Evolutionary conservation across 73 alveolate species (phyloP).

Genomic region (Effrenium voratum): DNA sequence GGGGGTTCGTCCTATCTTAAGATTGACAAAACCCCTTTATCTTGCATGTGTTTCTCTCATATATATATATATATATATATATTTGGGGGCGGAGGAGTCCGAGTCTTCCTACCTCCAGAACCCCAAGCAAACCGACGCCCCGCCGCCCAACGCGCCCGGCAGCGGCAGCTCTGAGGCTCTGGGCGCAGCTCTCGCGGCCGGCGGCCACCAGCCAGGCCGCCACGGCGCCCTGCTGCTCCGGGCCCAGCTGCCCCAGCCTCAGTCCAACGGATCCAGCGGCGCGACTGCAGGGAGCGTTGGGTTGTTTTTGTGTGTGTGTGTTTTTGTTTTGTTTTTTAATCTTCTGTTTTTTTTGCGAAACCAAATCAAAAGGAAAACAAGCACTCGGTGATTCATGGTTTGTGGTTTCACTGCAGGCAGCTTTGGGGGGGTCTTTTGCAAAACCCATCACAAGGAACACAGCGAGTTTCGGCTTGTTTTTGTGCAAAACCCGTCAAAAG

Average conservation of each 20-base stretch:
- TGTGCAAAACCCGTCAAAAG: too few species aligned
- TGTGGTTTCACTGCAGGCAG: not conserved
- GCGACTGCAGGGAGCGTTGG: not conserved
- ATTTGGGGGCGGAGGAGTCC: not conserved
- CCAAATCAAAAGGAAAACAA: not conserved
- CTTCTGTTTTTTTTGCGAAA: not conserved
- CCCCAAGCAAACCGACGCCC: not conserved
- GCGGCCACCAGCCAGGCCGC: constrained; percentile 87
- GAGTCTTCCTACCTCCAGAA: not conserved
- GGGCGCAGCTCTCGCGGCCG: constrained; percentile 44
- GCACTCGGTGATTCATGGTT: not conserved
- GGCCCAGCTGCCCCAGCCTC: not conserved
- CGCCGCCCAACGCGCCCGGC: not conserved
- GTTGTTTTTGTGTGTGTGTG: too few species aligned
- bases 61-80: too few species aligned
- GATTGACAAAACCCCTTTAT: not conserved
- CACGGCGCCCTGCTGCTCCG: constrained; percentile 69
- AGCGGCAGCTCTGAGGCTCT: not conserved
- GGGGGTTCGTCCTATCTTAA: not conserved
- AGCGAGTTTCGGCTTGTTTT: too few species aligned
- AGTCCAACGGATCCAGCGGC: not conserved
- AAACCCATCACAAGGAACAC: too few species aligned
- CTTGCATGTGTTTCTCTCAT: not conserved
- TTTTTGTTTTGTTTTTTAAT: too few species aligned
- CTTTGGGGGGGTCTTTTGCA: not conserved